phyloP scores from a whole-genome alignment of 805 yeast species.

The Yarrowia alimentaria region DNA sequence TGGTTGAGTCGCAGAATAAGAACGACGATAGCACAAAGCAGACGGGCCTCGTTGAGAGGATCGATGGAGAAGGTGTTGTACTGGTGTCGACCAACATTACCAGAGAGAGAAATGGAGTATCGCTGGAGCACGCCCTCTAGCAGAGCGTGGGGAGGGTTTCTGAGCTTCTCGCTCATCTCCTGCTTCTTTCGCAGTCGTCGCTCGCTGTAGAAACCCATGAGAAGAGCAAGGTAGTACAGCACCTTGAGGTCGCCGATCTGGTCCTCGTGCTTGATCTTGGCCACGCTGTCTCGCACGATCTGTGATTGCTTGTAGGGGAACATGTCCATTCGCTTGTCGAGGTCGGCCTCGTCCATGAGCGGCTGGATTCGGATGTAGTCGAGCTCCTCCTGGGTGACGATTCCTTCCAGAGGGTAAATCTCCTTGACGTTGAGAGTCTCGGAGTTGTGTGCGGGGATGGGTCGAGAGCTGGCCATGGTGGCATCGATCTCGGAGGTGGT shows the following conservation, averaged over 20 bases:
- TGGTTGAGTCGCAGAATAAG: conserved; percentile 72
- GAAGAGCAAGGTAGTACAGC: conserved; percentile 73
- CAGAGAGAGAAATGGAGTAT: conserved; percentile 63
- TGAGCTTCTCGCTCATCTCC: conserved; percentile 55
- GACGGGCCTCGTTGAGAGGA: conserved; percentile 83
- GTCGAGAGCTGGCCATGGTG: conserved; percentile 64
- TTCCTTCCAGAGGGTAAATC: conserved; percentile 68
- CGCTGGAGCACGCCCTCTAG: conserved; percentile 68
- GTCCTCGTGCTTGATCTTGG: conserved; percentile 41
- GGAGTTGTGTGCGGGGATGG: conserved; percentile 73
- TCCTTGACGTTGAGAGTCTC: conserved; percentile 84
- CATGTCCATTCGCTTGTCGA: conserved; percentile 51
- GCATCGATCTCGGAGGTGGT: conserved; percentile 60
- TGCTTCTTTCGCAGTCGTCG: conserved; percentile 63
- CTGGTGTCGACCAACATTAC: conserved; percentile 65
- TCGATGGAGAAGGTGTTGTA: conserved; percentile 77
- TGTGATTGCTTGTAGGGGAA: conserved; percentile 64
- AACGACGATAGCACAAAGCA: conserved; percentile 74
- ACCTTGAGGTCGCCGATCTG: conserved; percentile 60
- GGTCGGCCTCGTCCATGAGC: conserved; percentile 52
- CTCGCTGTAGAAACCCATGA: conserved; percentile 75
- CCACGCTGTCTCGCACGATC: conserved; percentile 50
- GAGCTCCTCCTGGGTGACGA: conserved; percentile 69
- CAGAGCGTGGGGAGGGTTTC: conserved; percentile 67
- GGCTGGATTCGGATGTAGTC: conserved; percentile 60